Evolutionary conservation across 164 flowering plant species (phyloP), one percentile per base, ranked within the genome.

Genomic region (Tetracentron sinense): DNA sequence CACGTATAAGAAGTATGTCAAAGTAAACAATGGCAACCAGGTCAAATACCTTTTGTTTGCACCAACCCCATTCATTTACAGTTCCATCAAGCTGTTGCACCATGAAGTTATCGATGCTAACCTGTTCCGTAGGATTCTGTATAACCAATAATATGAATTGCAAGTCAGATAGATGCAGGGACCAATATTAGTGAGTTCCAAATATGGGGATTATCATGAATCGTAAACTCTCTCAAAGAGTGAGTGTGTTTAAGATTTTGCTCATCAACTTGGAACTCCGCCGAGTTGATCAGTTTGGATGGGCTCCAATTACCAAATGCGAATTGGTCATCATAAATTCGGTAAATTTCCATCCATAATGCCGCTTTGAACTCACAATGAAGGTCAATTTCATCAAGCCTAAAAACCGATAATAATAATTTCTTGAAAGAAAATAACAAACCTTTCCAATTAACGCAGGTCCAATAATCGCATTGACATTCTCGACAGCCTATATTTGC

Each of bases 371-470:
- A n/a, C 21, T 25, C 12, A 20, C 7, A 0, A 20, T 20, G 25
- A 49, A 49, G 52, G 6, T 3, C 7, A 17, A 49, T 20, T 20
- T 20, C 52, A 20, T 49, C 25, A 49, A 49, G 52, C 52, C 25
- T 20, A 12, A 49, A 23, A 16, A 29, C 31, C 1, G 23, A 46
- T 7, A 54, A 12, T 33, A n/a, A n/a, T n/a, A 21, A 38, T 17
- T 4, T 42, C n/a, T 23, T n/a, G 14, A 11, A 35, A 42, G 12
- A 42, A 49, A 42, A 33, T 7, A 22, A 55, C 77, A 46, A 60
- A 90, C 97, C 97, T 88, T 90, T 60, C 95, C 97, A 60, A 86
- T 61, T 70, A 90, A 78, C 10, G 97, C 97, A 61, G 97, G 97
- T 44, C 81, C 92, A 65, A 90, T 90, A 30, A 88, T 82, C 0